A percentile compares a stretch with the other conserved stretches of the same genome.
phyloP scores from a whole-genome alignment of 352 stramenopile species.

The Pythium dissimile region DNA sequence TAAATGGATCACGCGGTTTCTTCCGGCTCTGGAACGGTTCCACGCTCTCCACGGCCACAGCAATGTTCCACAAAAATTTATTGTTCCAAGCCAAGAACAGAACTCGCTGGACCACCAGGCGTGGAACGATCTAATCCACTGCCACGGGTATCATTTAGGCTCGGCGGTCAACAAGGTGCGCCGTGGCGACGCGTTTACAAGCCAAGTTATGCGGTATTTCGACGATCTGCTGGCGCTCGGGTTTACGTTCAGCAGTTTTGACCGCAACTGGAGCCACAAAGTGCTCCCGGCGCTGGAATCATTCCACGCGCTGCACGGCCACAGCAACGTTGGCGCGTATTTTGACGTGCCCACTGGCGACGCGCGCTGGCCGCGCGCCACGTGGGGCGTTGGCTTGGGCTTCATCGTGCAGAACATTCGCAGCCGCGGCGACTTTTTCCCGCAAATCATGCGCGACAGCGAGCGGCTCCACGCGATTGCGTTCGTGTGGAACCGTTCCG shows the following conservation, averaged over 20 bases:
- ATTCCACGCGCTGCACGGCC: conserved; percentile 35
- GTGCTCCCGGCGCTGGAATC: conserved; percentile 46
- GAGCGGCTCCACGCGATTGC: conserved; percentile 42
- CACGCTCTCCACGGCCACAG: conserved; percentile 70
- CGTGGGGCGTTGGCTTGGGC: conserved; percentile 41
- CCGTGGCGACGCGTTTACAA: conserved; percentile 21
- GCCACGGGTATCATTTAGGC: conserved; percentile 38
- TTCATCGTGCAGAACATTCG: conserved; percentile 59
- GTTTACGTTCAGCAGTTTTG: conserved; percentile 45
- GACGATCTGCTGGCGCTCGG: conserved; percentile 37
- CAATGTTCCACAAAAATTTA: conserved; percentile 73
- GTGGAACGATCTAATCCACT: conserved; percentile 9
- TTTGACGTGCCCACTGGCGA: conserved; percentile 40
- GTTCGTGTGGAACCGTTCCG: conserved; percentile 51
- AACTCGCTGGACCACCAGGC: background rate
- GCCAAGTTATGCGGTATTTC: conserved; percentile 30
- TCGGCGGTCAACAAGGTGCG: conserved; percentile 49
- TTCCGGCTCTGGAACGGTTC: conserved; percentile 56
- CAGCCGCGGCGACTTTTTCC: conserved; percentile 38
- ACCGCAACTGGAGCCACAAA: conserved; percentile 47
- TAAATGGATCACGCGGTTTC: conserved; percentile 28
- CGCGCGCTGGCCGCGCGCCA: conserved; percentile 29
- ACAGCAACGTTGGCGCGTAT: conserved; percentile 34
- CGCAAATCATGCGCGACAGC: conserved; percentile 45
- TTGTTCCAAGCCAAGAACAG: conserved; percentile 41